These are phyloP conservation scores for Skeletonema grethae DNA, from an alignment of 108 stramenopile genomes.

Conservation along the genomic window DNA sequence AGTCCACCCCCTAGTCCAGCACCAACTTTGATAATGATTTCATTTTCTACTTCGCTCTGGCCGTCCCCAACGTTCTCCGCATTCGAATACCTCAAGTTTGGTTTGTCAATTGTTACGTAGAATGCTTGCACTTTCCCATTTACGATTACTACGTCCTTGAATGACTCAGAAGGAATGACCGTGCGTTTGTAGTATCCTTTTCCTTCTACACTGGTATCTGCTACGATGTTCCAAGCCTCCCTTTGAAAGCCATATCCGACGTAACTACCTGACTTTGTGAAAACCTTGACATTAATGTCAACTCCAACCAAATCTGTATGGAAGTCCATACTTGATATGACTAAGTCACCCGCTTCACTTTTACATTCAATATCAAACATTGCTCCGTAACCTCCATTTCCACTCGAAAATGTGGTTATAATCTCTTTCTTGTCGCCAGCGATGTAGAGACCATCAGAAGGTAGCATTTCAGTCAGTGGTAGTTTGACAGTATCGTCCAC, in stretches of 20 bases:
- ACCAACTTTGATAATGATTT: not conserved
- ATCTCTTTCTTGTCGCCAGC: not conserved
- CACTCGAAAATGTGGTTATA: slow-evolving; percentile 19
- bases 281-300: slow-evolving; percentile 20
- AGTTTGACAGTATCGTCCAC: not conserved
- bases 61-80: slow-evolving; percentile 14
- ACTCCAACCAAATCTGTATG: slow-evolving; percentile 13
- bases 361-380: slow-evolving; percentile 23
- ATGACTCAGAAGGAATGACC: slow-evolving; percentile 4
- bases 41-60: slow-evolving; percentile 2
- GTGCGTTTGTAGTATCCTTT: slow-evolving; percentile 21
- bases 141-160: slow-evolving; percentile 1
- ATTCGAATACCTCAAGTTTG: slow-evolving; percentile 19
- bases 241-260: slow-evolving; percentile 4
- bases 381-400: slow-evolving; percentile 21
- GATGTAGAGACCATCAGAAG: not conserved
- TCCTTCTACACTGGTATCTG: slow-evolving; percentile 23
- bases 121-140: slow-evolving; percentile 12
- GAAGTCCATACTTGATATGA: slow-evolving; percentile 18
- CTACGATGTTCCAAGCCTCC: slow-evolving; percentile 11
- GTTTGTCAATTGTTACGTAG: slow-evolving; percentile 23
- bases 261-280: slow-evolving; percentile 16
- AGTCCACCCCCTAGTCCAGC: slow-evolving; percentile 1
- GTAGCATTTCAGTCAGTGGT: not conserved
- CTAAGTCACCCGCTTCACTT: slow-evolving; percentile 7